Evolutionary conservation across 148 eudicot genomes (phyloP).

Genomic region (Salicornia ramosissima): DNA sequence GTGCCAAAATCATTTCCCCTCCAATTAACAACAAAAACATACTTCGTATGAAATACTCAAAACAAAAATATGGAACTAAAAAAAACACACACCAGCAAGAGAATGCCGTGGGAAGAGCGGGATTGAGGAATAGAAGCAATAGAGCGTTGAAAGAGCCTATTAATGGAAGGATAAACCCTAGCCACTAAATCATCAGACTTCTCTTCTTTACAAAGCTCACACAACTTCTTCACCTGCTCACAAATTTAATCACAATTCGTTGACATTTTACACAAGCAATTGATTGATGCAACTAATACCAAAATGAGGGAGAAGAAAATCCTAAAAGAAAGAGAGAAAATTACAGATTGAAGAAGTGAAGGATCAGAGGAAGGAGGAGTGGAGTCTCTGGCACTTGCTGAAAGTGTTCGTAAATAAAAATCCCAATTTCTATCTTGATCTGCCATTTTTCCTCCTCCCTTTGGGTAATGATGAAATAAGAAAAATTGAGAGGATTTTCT

Average conservation of each 20-base stretch:
- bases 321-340: constrained; percentile 14
- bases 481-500: neutral
- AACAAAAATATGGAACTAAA: neutral
- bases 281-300: neutral
- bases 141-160: constrained; percentile 74
- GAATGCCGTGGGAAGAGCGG: constrained; percentile 59
- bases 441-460: constrained; percentile 25
- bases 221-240: constrained; percentile 64
- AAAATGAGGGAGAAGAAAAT: neutral
- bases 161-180: constrained; percentile 83
- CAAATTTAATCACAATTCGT: neutral
- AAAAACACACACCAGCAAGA: constrained; percentile 48
- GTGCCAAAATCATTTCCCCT: neutral
- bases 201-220: constrained; percentile 68
- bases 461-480: neutral
- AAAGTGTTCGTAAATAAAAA: constrained; percentile 54
- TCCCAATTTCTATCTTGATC: constrained; percentile 57
- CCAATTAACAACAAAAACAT: neutral
- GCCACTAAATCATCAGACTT: constrained; percentile 89
- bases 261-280: neutral
- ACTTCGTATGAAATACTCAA: too few relatives aligned
- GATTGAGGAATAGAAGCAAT: constrained; percentile 72
- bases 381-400: constrained; percentile 72
- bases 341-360: constrained; percentile 64
- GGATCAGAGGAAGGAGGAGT: constrained; percentile 73